phyloP scores from a whole-genome alignment of 306 rosid genomes.

The Vicia villosa region DNA sequence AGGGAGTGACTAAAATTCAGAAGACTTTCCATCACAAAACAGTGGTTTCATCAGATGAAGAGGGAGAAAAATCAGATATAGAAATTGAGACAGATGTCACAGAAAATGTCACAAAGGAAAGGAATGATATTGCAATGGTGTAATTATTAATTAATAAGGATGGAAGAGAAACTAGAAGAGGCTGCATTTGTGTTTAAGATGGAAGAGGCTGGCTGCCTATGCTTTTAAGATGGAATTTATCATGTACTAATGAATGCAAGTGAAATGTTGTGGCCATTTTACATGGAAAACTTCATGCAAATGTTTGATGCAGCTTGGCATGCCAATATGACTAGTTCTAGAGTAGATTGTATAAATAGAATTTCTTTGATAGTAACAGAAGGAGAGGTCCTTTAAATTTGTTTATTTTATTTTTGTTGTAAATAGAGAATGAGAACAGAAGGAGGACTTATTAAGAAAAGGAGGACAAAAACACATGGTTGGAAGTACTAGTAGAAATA shows the following conservation, averaged over 20 bases:
- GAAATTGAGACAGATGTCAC: conserved; percentile 48
- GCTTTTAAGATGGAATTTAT: background rate
- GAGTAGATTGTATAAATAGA: conserved; percentile 20
- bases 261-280: background rate
- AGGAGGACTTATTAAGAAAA: too few relatives aligned
- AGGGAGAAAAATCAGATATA: conserved; percentile 50
- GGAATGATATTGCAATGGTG: conserved; percentile 28
- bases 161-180: background rate
- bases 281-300: conserved; percentile 18
- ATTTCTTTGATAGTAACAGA: background rate
- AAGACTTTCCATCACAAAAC: conserved; percentile 62
- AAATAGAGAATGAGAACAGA: too few relatives aligned
- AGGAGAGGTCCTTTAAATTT: background rate
- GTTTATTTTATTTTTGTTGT: too few relatives aligned
- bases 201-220: background rate
- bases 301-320: background rate
- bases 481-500: too few relatives aligned
- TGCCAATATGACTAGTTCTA: background rate
- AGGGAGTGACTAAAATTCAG: conserved; percentile 80
- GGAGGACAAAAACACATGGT: too few relatives aligned
- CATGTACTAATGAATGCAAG: background rate
- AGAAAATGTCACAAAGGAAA: conserved; percentile 24
- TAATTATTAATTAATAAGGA: conserved; percentile 14
- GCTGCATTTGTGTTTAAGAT: background rate
- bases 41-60: conserved; percentile 48